Conservation (phyloP, 1,139 yeast species). For the Barnettozyma hawaiiensis region DNA sequence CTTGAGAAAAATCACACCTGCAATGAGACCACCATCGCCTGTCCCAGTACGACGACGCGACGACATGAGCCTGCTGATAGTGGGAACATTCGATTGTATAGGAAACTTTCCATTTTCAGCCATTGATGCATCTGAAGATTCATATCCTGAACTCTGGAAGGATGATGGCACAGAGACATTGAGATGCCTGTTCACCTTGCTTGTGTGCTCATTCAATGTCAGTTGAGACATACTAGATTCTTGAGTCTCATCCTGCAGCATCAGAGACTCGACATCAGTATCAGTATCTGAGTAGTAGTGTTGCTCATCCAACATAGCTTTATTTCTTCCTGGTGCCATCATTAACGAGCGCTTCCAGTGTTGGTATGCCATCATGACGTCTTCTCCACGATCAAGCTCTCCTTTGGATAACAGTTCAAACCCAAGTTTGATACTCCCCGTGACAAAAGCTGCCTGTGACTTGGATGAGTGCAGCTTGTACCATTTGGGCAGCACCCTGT, state of each 20-base stretch:
- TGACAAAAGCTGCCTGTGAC: slow-evolving; percentile 43
- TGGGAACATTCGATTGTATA: background rate
- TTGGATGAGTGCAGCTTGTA: slow-evolving; percentile 44
- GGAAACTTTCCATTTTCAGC: slow-evolving; percentile 3
- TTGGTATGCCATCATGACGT: slow-evolving; percentile 15
- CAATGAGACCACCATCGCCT: slow-evolving; percentile 18
- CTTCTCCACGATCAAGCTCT: slow-evolving; percentile 5
- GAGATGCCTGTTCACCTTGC: background rate
- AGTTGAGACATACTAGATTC: slow-evolving; percentile 1
- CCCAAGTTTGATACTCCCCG: slow-evolving; percentile 51
- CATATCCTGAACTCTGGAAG: slow-evolving; percentile 5
- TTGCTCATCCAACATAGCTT: slow-evolving; percentile 25
- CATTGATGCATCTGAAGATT: slow-evolving; percentile 13
- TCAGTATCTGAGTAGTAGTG: slow-evolving; percentile 33
- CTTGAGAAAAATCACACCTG: slow-evolving; percentile 75
- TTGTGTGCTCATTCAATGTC: background rate
- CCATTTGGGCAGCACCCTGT: slow-evolving; percentile 41
- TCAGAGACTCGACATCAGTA: slow-evolving; percentile 20
- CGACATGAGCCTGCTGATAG: background rate
- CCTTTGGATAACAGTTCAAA: slow-evolving; percentile 39
- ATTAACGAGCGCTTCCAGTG: slow-evolving; percentile 20
- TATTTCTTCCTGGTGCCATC: slow-evolving; percentile 4
- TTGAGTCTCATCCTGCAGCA: slow-evolving; percentile 12
- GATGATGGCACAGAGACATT: background rate
- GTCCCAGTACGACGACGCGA: background rate